These are phyloP conservation scores for Neoascochyta sp. DNA, from an alignment of 2,329 filamentous ascomycete species.

Conservation along the genomic window DNA sequence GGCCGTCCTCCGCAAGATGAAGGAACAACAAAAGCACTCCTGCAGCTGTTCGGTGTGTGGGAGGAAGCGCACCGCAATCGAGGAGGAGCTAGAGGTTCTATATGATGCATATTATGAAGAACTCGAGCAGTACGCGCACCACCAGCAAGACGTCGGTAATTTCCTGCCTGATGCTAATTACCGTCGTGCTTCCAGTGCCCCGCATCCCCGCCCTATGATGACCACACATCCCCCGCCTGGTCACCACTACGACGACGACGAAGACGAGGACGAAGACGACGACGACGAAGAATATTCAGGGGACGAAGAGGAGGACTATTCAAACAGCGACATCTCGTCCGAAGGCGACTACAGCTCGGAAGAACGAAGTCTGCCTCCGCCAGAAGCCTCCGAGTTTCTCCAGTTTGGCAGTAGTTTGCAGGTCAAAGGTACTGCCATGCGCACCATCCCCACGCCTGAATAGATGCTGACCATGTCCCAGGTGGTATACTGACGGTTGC, in stretches of 20 bases:
- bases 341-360: constrained; percentile 67
- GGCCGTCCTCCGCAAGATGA: constrained; percentile 97
- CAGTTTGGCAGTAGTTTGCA: constrained; percentile 96
- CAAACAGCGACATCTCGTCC: constrained; percentile 56
- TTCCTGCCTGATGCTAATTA: constrained; percentile 66
- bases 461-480: constrained; percentile 44
- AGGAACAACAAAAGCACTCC: constrained; percentile 98
- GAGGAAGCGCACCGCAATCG: constrained; percentile 91
- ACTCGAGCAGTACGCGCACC: constrained; percentile 93
- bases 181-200: constrained; percentile 50
- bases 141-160: constrained; percentile 67
- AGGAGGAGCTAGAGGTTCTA: constrained; percentile 93
- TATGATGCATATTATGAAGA: constrained; percentile 99
- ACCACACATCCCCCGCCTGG: constrained; percentile 65
- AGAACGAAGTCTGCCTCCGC: constrained; percentile 62
- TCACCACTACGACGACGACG: constrained; percentile 52
- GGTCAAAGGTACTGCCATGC: constrained; percentile 65
- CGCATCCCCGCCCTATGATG: constrained; percentile 58
- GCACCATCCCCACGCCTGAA: constrained; percentile 6
- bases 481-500: constrained; percentile 98
- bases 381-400: constrained; percentile 80
- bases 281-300: constrained; percentile 52
- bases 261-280: constrained; percentile 49
- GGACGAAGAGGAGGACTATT: constrained; percentile 54
- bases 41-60: constrained; percentile 98